Conservation (phyloP, 31 red algal species). For the Odonthalia washingtoniensis region DNA sequence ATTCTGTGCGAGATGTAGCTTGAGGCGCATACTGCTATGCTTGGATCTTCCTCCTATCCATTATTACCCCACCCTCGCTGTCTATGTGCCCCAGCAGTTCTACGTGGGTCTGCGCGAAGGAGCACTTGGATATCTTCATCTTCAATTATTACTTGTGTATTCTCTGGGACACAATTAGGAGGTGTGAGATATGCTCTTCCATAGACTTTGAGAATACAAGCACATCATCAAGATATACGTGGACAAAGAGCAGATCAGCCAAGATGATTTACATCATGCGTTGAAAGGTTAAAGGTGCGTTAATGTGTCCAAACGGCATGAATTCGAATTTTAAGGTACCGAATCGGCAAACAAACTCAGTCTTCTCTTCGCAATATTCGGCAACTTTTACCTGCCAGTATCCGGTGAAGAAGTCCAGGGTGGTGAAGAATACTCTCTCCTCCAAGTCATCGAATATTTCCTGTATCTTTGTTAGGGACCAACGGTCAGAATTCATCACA, state of each 20-base stretch:
- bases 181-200: conserved; percentile 28
- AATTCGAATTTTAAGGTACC: conserved; percentile 49
- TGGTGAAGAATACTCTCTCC: conserved; percentile 44
- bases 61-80: too few species aligned
- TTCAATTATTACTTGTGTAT: too few species aligned
- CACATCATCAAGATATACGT: conserved; percentile 42
- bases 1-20: too few species aligned
- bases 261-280: conserved; percentile 46
- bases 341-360: not conserved
- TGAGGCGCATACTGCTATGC: too few species aligned
- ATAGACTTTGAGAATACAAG: conserved; percentile 25
- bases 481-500: not conserved
- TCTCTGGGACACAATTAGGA: not conserved
- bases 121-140: too few species aligned
- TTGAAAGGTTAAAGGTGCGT: conserved; percentile 46
- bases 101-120: too few species aligned
- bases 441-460: conserved; percentile 33
- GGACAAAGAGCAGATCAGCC: not conserved
- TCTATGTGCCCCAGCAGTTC: too few species aligned
- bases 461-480: not conserved
- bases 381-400: conserved; percentile 41
- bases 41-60: too few species aligned
- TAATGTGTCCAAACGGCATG: conserved; percentile 45
- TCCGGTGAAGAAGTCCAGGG: conserved; percentile 37
- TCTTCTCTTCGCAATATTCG: conserved; percentile 26